Percentiles rank a stretch among this genome's conserved stretches.
Evolutionary conservation across 2,329 filamentous ascomycete species (phyloP).

Genomic region (Colletotrichum gigasporum): DNA sequence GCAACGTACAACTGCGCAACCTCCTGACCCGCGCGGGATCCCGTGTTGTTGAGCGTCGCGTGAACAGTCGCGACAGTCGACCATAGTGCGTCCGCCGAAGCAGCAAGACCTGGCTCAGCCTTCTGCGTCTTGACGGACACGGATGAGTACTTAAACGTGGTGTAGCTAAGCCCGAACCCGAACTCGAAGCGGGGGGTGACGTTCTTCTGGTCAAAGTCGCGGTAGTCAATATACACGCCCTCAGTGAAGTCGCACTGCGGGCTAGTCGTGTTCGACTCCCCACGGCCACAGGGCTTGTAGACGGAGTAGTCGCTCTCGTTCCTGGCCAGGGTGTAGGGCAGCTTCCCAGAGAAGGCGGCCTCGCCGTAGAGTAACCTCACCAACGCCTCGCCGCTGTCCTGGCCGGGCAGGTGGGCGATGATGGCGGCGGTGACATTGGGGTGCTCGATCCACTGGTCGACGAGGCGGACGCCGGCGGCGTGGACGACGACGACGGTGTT

Average conservation of each 20-base stretch:
- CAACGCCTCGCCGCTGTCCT: slow-evolving; percentile 67
- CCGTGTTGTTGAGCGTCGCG: slow-evolving; percentile 53
- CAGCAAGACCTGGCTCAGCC: slow-evolving; percentile 41
- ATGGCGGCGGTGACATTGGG: slow-evolving; percentile 72
- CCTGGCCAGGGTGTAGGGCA: slow-evolving; percentile 69
- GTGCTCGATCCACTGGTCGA: slow-evolving; percentile 70
- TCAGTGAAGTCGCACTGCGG: slow-evolving; percentile 63
- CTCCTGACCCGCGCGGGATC: slow-evolving; percentile 52
- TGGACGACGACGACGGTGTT: slow-evolving; percentile 73
- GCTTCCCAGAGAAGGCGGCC: slow-evolving; percentile 63
- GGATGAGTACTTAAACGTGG: slow-evolving; percentile 58
- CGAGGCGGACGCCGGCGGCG: slow-evolving; percentile 66
- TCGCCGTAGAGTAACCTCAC: slow-evolving; percentile 67
- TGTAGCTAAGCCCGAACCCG: slow-evolving; percentile 66
- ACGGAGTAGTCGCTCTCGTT: slow-evolving; percentile 62
- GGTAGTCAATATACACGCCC: slow-evolving; percentile 63
- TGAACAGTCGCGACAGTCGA: slow-evolving; percentile 51
- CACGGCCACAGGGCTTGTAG: slow-evolving; percentile 33
- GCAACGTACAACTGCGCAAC: slow-evolving; percentile 59
- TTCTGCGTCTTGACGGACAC: slow-evolving; percentile 45
- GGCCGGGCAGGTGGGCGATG: slow-evolving; percentile 71
- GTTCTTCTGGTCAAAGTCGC: slow-evolving; percentile 58
- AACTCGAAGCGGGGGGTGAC: slow-evolving; percentile 64
- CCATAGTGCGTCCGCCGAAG: slow-evolving; percentile 58
- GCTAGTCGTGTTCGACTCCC: slow-evolving; percentile 31